A percentile compares a stretch with the other conserved stretches of the same genome.
Conservation (phyloP, 306 rosid genomes). For the Quercus cerris region DNA sequence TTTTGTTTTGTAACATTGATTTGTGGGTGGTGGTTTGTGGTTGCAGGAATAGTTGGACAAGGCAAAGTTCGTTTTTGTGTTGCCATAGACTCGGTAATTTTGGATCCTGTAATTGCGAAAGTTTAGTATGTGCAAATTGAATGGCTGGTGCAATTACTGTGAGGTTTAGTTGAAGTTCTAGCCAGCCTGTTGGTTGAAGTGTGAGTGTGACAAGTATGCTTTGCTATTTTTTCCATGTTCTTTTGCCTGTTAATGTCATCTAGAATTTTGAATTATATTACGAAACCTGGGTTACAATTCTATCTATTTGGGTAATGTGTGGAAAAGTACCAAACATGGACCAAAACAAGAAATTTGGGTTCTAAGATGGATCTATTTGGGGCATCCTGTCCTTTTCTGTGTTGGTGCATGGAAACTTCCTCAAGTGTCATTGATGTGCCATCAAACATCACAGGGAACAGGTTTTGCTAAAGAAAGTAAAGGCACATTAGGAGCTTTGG, state of each 20-base stretch:
- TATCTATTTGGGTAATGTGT: slow-evolving; percentile 6
- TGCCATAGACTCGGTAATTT: slow-evolving; percentile 77
- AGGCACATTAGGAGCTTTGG: neutral
- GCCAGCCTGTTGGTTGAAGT: slow-evolving; percentile 4
- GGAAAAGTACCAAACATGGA: slow-evolving; percentile 10
- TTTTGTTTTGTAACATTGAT: neutral
- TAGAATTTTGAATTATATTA: neutral
- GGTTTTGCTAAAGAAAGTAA: neutral
- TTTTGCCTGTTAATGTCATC: neutral
- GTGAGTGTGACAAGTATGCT: neutral
- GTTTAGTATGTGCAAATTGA: neutral
- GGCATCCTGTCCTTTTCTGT: neutral
- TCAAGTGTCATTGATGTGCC: neutral
- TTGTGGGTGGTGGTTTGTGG: slow-evolving; percentile 6
- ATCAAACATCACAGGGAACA: neutral
- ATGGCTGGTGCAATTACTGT: slow-evolving; percentile 2
- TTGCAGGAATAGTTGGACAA: slow-evolving; percentile 66
- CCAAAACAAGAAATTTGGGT: neutral
- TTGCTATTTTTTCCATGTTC: neutral
- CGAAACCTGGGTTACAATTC: slow-evolving; percentile 4
- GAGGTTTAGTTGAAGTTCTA: slow-evolving; percentile 16
- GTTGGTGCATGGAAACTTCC: slow-evolving; percentile 14
- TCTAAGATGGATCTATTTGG: neutral
- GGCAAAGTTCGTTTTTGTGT: slow-evolving; percentile 53
- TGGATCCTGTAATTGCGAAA: neutral